phyloP scores from a whole-genome alignment of 225 moss, liverwort and hornwort genomes.

The Ulota crispa region DNA sequence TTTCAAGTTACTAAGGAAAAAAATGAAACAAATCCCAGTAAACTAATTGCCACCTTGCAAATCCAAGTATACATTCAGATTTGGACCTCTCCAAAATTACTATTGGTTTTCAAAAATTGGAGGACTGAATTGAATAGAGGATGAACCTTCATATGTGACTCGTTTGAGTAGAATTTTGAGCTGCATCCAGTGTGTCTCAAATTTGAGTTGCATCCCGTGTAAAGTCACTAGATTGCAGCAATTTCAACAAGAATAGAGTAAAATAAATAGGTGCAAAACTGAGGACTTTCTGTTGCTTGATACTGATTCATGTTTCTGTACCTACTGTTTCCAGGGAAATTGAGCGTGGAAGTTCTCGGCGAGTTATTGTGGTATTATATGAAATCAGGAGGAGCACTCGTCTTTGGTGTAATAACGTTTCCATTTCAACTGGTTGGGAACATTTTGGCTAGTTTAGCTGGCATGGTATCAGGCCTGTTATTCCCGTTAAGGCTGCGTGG shows the following conservation, averaged over 20 bases:
- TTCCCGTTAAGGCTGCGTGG: conserved; percentile 13
- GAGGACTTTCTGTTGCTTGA: background rate
- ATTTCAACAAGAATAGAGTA: background rate
- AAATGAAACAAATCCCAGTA: background rate
- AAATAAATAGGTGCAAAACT: background rate
- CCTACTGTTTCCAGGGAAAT: conserved; percentile 13
- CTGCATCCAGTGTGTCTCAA: background rate
- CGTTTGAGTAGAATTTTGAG: background rate
- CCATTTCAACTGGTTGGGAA: conserved; percentile 36
- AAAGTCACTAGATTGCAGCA: background rate
- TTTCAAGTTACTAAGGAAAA: background rate
- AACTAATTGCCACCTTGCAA: background rate
- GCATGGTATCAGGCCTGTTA: conserved; percentile 11
- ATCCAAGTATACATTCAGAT: background rate
- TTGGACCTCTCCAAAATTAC: background rate
- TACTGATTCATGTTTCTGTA: conserved; percentile 12
- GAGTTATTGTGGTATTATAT: conserved; percentile 14
- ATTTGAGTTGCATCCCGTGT: background rate
- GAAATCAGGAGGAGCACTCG: conserved; percentile 21
- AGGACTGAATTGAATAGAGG: background rate
- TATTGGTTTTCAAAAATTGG: background rate
- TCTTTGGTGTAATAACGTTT: conserved; percentile 38
- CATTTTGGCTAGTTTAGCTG: conserved; percentile 22
- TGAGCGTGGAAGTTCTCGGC: background rate
- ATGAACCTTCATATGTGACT: no score